A percentile compares a stretch with the other conserved stretches of the same genome.
These are phyloP conservation scores for Linnemannia zychae DNA, from an alignment of 192 early-diverging fungal genomes.

Conservation along the genomic window DNA sequence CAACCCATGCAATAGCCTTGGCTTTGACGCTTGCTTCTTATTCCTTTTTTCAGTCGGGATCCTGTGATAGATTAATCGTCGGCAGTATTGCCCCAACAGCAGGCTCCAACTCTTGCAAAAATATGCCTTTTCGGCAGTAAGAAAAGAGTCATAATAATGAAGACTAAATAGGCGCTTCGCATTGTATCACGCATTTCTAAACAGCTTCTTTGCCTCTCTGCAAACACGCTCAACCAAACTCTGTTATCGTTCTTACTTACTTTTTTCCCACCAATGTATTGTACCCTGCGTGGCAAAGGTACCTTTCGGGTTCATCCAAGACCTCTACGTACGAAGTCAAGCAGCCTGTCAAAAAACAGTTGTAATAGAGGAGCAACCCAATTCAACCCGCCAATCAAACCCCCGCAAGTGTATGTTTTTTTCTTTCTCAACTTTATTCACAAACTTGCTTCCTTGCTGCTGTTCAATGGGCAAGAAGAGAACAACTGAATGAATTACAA, in stretches of 20 bases:
- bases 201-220: no score
- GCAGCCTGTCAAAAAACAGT: neutral
- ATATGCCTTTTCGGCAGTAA: no score
- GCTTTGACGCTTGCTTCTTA: no score
- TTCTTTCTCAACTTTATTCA: neutral
- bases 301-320: neutral
- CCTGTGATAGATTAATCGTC: no score
- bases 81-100: no score
- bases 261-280: neutral
- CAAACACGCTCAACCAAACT: neutral
- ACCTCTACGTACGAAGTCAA: neutral
- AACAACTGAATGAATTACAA: neutral
- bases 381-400: constrained; percentile 2
- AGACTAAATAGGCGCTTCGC: no score
- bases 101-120: no score
- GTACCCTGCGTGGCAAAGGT: neutral
- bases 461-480: neutral
- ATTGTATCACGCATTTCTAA: no score
- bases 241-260: no score
- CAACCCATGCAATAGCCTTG: no score
- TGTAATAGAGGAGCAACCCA: neutral
- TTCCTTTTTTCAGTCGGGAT: no score
- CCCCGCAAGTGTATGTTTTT: neutral
- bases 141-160: no score
- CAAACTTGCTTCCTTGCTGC: neutral